Base-by-base conservation (phyloP, 2,329 filamentous ascomycete species). In the Xylariaceae sp. region DNA sequence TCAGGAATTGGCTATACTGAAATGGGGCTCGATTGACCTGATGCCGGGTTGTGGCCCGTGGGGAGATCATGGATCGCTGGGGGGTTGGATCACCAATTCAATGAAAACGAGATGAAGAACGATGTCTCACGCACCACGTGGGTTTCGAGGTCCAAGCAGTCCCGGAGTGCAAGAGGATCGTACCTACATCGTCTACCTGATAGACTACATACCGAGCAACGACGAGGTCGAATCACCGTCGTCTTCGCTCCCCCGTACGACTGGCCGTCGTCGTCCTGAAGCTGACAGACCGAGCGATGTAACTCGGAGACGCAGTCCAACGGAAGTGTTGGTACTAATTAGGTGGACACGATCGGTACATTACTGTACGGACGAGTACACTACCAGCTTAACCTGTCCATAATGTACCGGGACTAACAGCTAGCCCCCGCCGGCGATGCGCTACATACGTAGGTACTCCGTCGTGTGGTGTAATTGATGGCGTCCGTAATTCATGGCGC, bases 1-100 rank as follows among this genome's bases (percentile, higher is more conserved):
- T 17, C 13, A 47, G 35, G 35, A 55, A 58, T 56, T 58, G 55
- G 55, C 44, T 53, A 44, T 48, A 34, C 48, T 56, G 48, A 18
- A 55, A 18, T 42, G n/a, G 53, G 45, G 9, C 35, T 18, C 50
- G 45, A 44, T 49, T 18, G 13, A 2, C 17, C 34, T 51, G 39
- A 55, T 44, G 48, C 57, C 30, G 44, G 53, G 39, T 50, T 53
- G 53, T 58, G 58, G 58, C 47, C 47, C 47, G 47, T 49, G 47
- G 47, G 49, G 11, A 8, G 49, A 51, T 51, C 49, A 51, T 51
- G 49, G 49, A 35, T 51, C 49, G 49, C 34, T n/a, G 51, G 55
- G 49, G 34, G 55, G 50, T 51, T 55, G 52, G 56, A 53, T 30
- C 35, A 15, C 10, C 4, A 45, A 45, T 18, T 53, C 35, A n/a